Base-by-base conservation (phyloP, 2,329 filamentous ascomycete species). In the Aspergillus vadensis region DNA sequence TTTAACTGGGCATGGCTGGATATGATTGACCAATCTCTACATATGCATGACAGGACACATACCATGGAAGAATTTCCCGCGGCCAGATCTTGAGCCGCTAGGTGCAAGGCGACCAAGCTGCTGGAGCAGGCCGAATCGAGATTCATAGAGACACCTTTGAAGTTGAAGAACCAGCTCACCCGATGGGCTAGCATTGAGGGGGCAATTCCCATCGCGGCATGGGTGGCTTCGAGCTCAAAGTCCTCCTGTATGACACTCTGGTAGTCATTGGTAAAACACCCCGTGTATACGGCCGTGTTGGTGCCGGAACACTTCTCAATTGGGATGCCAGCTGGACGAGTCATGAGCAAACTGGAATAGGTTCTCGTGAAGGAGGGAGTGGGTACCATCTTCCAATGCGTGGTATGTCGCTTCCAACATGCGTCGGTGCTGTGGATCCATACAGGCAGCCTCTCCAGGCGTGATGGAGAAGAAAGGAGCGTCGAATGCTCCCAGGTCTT, bases 311-410 rank as follows among this genome's bases (percentile, higher is more conserved):
- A 41, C 9, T 32, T 25, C 3, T 25, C 15, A 17, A 55, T 30
- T 2, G 52, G 21, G 8, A 44, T 30, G 2, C 52, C 52, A 5
- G 52, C 51, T 54, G 21, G 8, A 38, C 39, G 36, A 21, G 7
- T 6, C 12, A n/a, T 49, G 3, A 25, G 19, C 21, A 27, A 27
- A 27, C 3, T 9, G 27, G 9, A 27, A 27, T 7, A 8, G 27
- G 27, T 9, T 27, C 3, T 27, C 27, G 27, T 27, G 27, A 27
- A 27, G 27, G 27, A 27, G 27, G 3, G 27, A 21, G 6, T 49
- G 25, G 19, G n/a, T 43, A 54, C 51, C 36, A 30, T 55, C 38
- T 27, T 55, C 52, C 15, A 55, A 55, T 15, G 52, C 52, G n/a
- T 44, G 38, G 39, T 44, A 55, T 44, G 38, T 25, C 5, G 38